Evolutionary conservation across 257 asterid genomes (phyloP), one percentile per base, ranked within the genome.

Genomic region (Coffea eugenioides): DNA sequence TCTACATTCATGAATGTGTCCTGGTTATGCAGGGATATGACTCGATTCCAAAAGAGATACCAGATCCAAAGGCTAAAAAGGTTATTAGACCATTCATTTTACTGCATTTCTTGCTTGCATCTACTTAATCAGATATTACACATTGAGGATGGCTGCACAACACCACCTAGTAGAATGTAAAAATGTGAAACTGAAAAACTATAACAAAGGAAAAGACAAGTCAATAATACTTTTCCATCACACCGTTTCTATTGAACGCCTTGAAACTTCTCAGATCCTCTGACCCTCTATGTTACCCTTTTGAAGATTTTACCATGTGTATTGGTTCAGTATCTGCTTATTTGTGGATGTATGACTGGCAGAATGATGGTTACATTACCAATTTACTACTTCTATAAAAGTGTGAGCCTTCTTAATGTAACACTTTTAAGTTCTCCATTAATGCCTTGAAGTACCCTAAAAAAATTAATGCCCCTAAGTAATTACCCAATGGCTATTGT

Each of bases 1-100:
- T 76, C 43, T 54, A 23, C 27, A 56, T 71, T 76, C 18, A 39
- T 39, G 4, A 39, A 39, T 39, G 43, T 39, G 43, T 51, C 77
- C 57, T 84, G 76, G 69, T 69, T 77, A 72, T 85, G 84, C 91
- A 94, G 98, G 98, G 97, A 78, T 91, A 94, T 84, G 98, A 94
- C 84, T 90, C 95, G 67, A 92, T 94, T 84, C 97, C 98, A 3
- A 90, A 92, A 84, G 98, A 94, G 87, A 94, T 93, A 82, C 94
- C 95, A 62, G 97, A 94, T 88, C 97, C 97, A 52, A 91, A 93
- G 83, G 96, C 92, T 65, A 90, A 85, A 75, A 82, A 90, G 97
- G 98, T 92, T 62, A 81, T 88, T 76, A 39, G 43, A 39, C 43
- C 45, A 10, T 23, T 8, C 20, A 61, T 9, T 14, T 31, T 41